These are phyloP conservation scores for Somion occarium DNA, from an alignment of 1,284 basidiomycete genomes.

Conservation along the genomic window DNA sequence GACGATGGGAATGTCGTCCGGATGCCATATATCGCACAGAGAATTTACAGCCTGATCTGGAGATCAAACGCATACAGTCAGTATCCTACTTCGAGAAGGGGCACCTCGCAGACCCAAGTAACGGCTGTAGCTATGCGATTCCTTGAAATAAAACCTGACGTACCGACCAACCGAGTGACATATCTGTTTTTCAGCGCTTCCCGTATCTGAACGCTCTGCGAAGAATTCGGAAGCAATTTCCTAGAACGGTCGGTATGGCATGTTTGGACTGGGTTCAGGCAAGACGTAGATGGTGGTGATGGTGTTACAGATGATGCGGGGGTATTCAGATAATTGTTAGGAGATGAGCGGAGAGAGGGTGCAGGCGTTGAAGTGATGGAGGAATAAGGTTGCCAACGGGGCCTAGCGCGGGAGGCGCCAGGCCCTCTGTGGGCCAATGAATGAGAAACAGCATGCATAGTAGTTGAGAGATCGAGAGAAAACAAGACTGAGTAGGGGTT, in stretches of 20 bases:
- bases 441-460: slow-evolving; percentile 55
- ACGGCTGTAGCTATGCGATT: too few species aligned
- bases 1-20: slow-evolving; percentile 60
- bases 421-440: slow-evolving; percentile 64
- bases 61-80: slow-evolving; percentile 4
- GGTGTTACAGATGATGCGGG: slow-evolving; percentile 52
- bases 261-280: slow-evolving; percentile 23
- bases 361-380: slow-evolving; percentile 30
- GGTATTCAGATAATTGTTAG: slow-evolving; percentile 51
- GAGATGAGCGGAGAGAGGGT: slow-evolving; percentile 35
- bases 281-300: slow-evolving; percentile 30
- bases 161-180: slow-evolving; percentile 63
- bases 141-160: slow-evolving; percentile 28
- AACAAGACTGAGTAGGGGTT: slow-evolving; percentile 22
- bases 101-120: neutral
- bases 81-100: slow-evolving; percentile 2
- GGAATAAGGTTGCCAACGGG: slow-evolving; percentile 74
- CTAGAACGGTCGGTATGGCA: slow-evolving; percentile 35
- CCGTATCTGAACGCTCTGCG: slow-evolving; percentile 32
- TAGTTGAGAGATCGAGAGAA: slow-evolving; percentile 13
- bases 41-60: slow-evolving; percentile 74
- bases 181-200: slow-evolving; percentile 59
- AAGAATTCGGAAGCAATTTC: slow-evolving; percentile 25
- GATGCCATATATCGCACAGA: slow-evolving; percentile 70
- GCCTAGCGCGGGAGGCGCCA: slow-evolving; percentile 55